phyloP scores from a whole-genome alignment of 768 basidiomycete species.

The Macrolepiota fuliginosa region DNA sequence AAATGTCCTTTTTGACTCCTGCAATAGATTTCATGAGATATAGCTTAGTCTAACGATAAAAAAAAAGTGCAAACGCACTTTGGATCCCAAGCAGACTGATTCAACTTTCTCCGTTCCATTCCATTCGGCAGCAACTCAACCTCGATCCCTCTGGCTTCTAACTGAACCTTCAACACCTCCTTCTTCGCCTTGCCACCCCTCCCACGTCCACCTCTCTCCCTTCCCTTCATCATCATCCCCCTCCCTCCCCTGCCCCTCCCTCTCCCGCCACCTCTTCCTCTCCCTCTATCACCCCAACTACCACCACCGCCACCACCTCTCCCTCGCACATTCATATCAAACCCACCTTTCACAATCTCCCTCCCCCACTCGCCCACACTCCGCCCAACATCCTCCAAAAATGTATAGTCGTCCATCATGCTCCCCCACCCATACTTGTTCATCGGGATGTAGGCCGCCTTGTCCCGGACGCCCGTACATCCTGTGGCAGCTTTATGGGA shows the following conservation, averaged over 20 bases:
- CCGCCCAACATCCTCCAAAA: constrained; percentile 79
- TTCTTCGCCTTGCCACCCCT: constrained; percentile 49
- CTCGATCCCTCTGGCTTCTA: constrained; percentile 66
- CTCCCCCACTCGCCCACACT: constrained; percentile 72
- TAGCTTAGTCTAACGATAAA: background rate
- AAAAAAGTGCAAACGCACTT: constrained; percentile 49
- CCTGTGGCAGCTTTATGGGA: constrained; percentile 60
- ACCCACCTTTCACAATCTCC: constrained; percentile 66
- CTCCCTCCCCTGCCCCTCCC: constrained; percentile 26
- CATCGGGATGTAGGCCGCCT: constrained; percentile 73
- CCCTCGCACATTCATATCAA: constrained; percentile 25
- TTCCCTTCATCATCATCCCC: constrained; percentile 18
- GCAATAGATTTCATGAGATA: constrained; percentile 6
- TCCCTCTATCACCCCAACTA: constrained; percentile 25
- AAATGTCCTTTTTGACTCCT: constrained; percentile 69
- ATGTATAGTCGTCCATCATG: constrained; percentile 89
- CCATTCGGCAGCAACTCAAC: constrained; percentile 77
- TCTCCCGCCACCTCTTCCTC: constrained; percentile 19
- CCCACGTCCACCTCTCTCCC: constrained; percentile 28
- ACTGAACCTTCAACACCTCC: constrained; percentile 64
- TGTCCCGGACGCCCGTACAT: constrained; percentile 75
- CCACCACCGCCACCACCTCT: constrained; percentile 16
- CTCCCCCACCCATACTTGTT: constrained; percentile 81
- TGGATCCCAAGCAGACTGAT: constrained; percentile 82
- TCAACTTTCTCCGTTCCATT: constrained; percentile 75